Evolutionary conservation across 1,284 basidiomycete genomes (phyloP), one percentile per base, ranked within the genome.

Genomic region (Ustilago loliicola): DNA sequence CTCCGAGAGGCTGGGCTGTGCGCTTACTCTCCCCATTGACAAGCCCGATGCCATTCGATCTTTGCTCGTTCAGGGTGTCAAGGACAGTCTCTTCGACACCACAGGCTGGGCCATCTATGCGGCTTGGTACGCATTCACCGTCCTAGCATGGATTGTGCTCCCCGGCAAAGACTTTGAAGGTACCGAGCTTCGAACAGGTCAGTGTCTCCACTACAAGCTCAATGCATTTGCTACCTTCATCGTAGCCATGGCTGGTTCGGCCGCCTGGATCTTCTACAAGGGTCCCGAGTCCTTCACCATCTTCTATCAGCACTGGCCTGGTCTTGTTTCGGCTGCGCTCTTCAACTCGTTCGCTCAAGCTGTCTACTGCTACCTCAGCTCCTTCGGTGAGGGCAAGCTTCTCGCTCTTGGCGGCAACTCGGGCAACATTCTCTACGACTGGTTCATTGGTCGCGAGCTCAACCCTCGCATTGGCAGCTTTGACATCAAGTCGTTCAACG

Each of bases 401-500:
- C 90, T 98, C 19, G 95, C 96, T 0, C 89, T 94, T 19, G 96
- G 95, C 51, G 96, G 96, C 30, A 99, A 99, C 89, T 91, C 91
- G 30, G 94, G 94, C 34, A 94, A 93, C 86, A 87, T 90, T 61
- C 90, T 98, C 72, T 98, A 97, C 87, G 96, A 99, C 87, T 99
- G 94, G 89, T 99, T 92, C 89, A 96, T 99, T 79, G 97, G 97
- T 30, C 93, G 97, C 62, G 94, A 96, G 84, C 89, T 99, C 60
- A 99, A 99, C 88, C 96, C 97, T 0, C 87, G 89, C 34, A 91
- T 95, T 66, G 93, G 93, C 47, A 91, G 90, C 15, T 93, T 98
- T 71, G 97, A 99, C 86, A 90, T 99, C 90, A 99, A 99, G 87
- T 93, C 93, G 0, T 99, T 99, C 91, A 98, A 88, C 79, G 85